These are phyloP conservation scores for Chaetomium cochliodes DNA, from an alignment of 495 filamentous ascomycete genomes.

Conservation along the genomic window DNA sequence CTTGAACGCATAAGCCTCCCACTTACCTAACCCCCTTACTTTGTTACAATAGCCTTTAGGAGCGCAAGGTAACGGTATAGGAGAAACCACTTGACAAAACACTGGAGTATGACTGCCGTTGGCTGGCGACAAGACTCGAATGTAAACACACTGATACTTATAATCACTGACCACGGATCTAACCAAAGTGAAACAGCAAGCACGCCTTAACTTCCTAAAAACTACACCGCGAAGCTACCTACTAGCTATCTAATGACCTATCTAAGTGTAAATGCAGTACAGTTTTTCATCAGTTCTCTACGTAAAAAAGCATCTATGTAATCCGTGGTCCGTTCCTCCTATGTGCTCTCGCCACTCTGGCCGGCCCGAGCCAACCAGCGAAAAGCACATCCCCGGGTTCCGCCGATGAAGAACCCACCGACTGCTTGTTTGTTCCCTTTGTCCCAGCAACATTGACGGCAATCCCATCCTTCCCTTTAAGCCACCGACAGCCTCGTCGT, in stretches of 20 bases:
- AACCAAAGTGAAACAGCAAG: background rate
- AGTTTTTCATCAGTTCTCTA: conserved; percentile 9
- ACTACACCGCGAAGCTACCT: conserved; percentile 15
- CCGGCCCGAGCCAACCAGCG: background rate
- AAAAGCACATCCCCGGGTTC: background rate
- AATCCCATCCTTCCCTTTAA: background rate
- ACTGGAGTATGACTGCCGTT: no score
- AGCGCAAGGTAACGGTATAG: no score
- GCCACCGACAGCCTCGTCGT: background rate
- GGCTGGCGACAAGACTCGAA: no score
- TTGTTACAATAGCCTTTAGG: no score
- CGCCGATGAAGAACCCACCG: background rate
- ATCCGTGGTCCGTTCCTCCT: background rate
- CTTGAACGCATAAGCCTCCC: no score
- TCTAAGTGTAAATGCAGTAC: conserved; percentile 19
- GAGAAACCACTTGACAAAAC: no score
- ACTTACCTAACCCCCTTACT: no score
- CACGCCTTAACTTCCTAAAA: background rate
- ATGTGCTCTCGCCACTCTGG: background rate
- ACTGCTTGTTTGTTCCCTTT: background rate
- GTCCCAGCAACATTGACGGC: background rate
- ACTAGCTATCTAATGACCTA: conserved; percentile 23
- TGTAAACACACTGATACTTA: no score
- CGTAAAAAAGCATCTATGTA: conserved; percentile 5
- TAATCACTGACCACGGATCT: no score